Evolutionary conservation across 225 moss, liverwort and hornwort genomes (phyloP), one percentile per base, ranked within the genome.

Genomic region (Climacium dendroides): DNA sequence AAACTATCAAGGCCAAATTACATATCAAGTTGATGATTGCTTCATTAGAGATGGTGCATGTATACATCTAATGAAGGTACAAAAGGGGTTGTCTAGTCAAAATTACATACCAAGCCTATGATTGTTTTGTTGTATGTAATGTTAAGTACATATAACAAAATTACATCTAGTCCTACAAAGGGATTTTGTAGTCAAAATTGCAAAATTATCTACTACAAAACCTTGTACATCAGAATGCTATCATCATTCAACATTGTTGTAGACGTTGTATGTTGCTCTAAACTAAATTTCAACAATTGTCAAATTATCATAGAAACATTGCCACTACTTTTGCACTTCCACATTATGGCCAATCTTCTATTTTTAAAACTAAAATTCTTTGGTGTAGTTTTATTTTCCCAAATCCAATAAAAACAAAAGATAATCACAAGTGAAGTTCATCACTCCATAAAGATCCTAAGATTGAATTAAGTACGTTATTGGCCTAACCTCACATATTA

Each of bases 181-280:
- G 10, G 35, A 65, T 1, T 35, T 0, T 65, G 3, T 18, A 65
- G n/a, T 65, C 65, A 19, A 65, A n/a, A 65, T 11, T 10, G 2
- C 11, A 48, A 11, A 30, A 74, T 48, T 48, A 4, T 30, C 11
- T 11, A 73, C 1, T 7, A 30, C 2, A 2, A 48, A 74, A 32
- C 1, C 29, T 16, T 9, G 2, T 0, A 71, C 5, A 25, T 8
- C 0, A 1, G 0, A 73, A 30, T 47, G 6, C 11, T 73, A 29
- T 18, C 73, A 30, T 47, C 17, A 45, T 29, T 73, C 19, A 48
- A 73, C 11, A 73, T 48, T 43, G 19, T 4, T 18, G 30, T 7
- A 19, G 7, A 73, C 11, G 19, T 48, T 48, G 2, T 10, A 10
- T 30, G 1, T 18, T 29, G 30, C 6, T 30, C 30, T 45, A 18